phyloP scores from a whole-genome alignment of 441 rosid genomes.

The Pelargonium cotyledonis region DNA sequence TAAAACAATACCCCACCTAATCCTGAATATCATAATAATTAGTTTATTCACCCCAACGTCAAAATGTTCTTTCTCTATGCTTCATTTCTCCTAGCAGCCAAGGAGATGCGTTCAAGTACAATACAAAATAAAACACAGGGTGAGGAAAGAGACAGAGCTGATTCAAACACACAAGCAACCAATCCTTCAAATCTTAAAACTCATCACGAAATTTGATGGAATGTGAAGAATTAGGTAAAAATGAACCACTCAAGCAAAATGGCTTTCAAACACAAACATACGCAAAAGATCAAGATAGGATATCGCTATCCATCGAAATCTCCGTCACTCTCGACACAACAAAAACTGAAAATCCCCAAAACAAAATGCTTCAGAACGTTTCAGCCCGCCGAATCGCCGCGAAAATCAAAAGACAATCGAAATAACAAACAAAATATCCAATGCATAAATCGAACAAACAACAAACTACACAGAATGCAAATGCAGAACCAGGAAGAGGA shows the following conservation, averaged over 20 bases:
- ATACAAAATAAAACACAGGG: background rate
- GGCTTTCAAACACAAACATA: background rate
- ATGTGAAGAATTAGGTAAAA: background rate
- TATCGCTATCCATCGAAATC: background rate
- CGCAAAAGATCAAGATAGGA: background rate
- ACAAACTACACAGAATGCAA: background rate
- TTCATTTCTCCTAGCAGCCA: background rate
- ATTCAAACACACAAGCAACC: background rate
- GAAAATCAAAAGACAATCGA: background rate
- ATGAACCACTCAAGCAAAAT: background rate
- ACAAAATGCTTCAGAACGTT: background rate
- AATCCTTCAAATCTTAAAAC: background rate
- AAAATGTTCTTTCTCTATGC: background rate
- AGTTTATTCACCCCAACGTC: no score
- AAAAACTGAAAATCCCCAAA: background rate
- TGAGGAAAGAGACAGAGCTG: background rate
- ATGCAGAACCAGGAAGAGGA: conserved; percentile 2
- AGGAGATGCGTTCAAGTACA: background rate
- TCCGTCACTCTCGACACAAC: background rate
- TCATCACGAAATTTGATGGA: background rate
- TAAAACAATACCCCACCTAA: background rate
- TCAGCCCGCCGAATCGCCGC: background rate
- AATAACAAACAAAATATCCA: conserved; percentile 3
- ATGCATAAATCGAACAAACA: conserved; percentile 8
- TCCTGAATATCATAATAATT: background rate